Conservation (phyloP, 2,329 filamentous ascomycete genomes). For the Phyllosticta capitalensis region DNA sequence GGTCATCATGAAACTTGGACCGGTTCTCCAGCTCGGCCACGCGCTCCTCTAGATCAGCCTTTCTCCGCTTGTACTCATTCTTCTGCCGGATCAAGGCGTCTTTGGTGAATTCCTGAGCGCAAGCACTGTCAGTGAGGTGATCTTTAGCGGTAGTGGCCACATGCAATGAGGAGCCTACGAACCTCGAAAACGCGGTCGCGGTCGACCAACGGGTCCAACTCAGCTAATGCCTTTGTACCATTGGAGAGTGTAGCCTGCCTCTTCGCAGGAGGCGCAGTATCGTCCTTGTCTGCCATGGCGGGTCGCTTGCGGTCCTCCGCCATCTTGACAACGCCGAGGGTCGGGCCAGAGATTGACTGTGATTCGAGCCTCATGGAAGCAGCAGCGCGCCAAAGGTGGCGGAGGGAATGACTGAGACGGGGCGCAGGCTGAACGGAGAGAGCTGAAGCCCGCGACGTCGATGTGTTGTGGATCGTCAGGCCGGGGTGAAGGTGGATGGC, state of each 20-base stretch:
- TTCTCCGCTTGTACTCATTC: constrained; percentile 94
- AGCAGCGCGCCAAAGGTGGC: constrained; percentile 31
- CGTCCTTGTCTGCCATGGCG: constrained; percentile 68
- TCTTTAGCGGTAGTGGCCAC: constrained; percentile 25
- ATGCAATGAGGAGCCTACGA: constrained; percentile 31
- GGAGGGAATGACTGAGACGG: not conserved
- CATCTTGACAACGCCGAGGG: constrained; percentile 82
- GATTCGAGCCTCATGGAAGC: constrained; percentile 74
- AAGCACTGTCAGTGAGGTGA: constrained; percentile 7
- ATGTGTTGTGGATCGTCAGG: constrained; percentile 4
- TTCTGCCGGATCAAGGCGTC: constrained; percentile 96
- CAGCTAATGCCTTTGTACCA: constrained; percentile 57
- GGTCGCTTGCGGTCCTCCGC: constrained; percentile 93
- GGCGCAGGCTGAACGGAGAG: constrained; percentile 1
- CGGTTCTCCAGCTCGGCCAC: constrained; percentile 72
- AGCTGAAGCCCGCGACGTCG: constrained; percentile 6
- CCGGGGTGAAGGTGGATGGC: not conserved
- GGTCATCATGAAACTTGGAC: constrained; percentile 79
- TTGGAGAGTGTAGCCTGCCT: constrained; percentile 72
- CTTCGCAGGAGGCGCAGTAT: constrained; percentile 82
- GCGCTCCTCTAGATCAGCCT: constrained; percentile 68
- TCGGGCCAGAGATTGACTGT: constrained; percentile 58
- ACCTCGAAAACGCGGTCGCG: constrained; percentile 46
- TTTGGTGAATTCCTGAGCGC: constrained; percentile 72
- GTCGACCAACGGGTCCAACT: constrained; percentile 39